Base-by-base conservation (phyloP, 2,329 filamentous ascomycete genomes). In the Ascochyta clinopodiicola region DNA sequence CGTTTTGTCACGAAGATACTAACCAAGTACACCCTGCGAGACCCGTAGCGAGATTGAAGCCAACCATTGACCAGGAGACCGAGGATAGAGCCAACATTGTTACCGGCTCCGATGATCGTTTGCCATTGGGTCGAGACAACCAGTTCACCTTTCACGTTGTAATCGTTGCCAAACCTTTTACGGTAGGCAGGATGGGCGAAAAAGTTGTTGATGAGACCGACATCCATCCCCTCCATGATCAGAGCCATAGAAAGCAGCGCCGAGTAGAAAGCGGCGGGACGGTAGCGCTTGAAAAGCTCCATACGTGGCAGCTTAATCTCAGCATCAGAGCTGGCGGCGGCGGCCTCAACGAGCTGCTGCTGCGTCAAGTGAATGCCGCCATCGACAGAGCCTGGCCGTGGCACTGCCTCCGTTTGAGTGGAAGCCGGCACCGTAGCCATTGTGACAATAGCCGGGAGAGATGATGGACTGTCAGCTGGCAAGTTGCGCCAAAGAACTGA, bases 201-300 rank as follows among this genome's bases (percentile, higher is more conserved):
- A 67, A 92, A 91, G 75, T 91, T 91, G 78, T 88, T 90, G 72
- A 92, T 86, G 54, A 94, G 79, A 65, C 84, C 86, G 58, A 93
- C 81, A 72, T 95, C 90, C 77, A 92, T 94, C 7, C 90, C 91
- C 74, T 95, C 91, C 91, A 96, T 96, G 64, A 85, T 85, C 70
- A 95, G 92, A 74, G 88, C 91, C 0, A 90, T 91, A 7, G 89
- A 93, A 71, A 96, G 91, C 58, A 94, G 80, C 42, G 94, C 68
- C 68, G 87, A 91, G 89, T 90, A 96, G 19, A 79, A 82, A 52
- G 93, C 87, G 31, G 91, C 91, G 5, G 59, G 59, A 15, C 59
- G 54, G 29, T 61, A 61, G 45, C 56, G 56, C 38, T 48, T 61
- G 56, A 61, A 59, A 9, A 61, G 59, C 37, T 61, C 59, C 45